These are phyloP conservation scores for Eucalyptus globulus DNA, from an alignment of 345 rosid species.

Conservation along the genomic window DNA sequence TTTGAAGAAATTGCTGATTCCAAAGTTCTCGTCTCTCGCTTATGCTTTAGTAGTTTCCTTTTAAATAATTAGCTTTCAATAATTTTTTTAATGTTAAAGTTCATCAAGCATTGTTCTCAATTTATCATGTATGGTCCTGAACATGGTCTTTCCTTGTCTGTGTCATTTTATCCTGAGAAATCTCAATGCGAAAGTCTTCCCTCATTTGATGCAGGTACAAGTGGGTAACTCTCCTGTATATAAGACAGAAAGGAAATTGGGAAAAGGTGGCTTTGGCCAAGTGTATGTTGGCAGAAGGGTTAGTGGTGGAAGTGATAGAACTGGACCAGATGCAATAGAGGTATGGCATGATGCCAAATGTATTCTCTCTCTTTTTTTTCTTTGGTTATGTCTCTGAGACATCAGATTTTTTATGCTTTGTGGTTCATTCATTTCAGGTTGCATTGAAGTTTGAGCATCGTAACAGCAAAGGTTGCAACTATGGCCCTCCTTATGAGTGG, in stretches of 20 bases:
- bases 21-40: neutral
- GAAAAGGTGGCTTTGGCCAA: constrained; percentile 99
- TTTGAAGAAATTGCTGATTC: neutral
- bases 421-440: constrained; percentile 39
- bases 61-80: neutral
- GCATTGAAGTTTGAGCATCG: constrained; percentile 94
- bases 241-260: constrained; percentile 78
- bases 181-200: neutral
- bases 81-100: neutral
- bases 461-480: constrained; percentile 91
- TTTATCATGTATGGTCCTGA: neutral
- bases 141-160: neutral
- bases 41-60: neutral
- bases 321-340: constrained; percentile 77
- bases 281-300: constrained; percentile 90
- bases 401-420: neutral
- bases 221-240: constrained; percentile 84
- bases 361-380: neutral
- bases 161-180: neutral
- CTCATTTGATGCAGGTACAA: constrained; percentile 44
- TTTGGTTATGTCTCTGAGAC: neutral
- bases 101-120: neutral
- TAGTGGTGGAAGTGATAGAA: constrained; percentile 54
- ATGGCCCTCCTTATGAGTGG: constrained; percentile 98
- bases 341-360: constrained; percentile 5